phyloP scores from a whole-genome alignment of 108 stramenopile genomes.

The Aurantiochytrium sp. region DNA sequence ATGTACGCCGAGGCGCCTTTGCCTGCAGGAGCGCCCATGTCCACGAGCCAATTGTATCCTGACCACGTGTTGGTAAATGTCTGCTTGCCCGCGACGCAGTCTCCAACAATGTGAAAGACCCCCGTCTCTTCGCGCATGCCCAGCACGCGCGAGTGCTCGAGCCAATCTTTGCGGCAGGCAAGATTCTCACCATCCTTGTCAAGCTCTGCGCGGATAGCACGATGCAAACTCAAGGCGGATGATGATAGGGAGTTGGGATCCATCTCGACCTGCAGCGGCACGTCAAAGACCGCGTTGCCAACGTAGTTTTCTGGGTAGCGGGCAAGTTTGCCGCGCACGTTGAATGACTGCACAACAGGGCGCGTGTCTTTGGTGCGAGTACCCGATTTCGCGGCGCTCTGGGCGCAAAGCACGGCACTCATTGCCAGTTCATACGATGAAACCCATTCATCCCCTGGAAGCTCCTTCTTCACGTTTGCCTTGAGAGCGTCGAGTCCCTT shows the following conservation, averaged over 20 bases:
- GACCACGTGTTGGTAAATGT: background rate
- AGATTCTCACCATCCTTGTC: background rate
- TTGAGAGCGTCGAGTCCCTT: background rate
- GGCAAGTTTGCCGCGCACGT: background rate
- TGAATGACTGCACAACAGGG: background rate
- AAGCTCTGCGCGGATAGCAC: background rate
- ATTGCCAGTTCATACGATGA: background rate
- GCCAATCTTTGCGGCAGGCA: background rate
- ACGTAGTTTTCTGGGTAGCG: background rate
- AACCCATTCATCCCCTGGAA: background rate
- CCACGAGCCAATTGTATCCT: background rate
- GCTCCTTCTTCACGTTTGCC: background rate
- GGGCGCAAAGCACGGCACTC: background rate
- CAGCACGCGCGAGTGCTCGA: background rate
- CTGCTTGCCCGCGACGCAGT: background rate
- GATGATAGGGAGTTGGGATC: background rate
- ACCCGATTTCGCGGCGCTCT: background rate
- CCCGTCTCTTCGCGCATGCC: background rate
- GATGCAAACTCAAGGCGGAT: background rate
- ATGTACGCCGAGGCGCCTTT: background rate
- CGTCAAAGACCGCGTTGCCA: conserved; percentile 9
- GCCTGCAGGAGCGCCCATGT: background rate
- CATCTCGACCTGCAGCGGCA: background rate
- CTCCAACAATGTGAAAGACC: background rate
- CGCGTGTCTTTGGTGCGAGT: background rate